Evolutionary conservation across 768 basidiomycete species (phyloP), one percentile per base, ranked within the genome.

Genomic region (Mycena polygramma): DNA sequence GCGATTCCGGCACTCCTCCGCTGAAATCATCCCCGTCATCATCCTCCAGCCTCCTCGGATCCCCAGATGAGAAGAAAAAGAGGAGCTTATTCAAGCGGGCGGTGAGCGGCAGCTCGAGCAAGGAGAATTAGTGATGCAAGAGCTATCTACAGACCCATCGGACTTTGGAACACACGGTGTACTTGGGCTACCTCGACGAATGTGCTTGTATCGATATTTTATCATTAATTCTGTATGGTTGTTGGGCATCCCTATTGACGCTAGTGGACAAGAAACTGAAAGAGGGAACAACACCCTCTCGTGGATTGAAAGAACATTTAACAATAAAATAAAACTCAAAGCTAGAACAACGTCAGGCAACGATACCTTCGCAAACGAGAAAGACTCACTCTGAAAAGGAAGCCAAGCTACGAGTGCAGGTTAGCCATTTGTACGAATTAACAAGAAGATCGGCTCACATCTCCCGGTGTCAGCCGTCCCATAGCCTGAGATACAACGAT

Each of bases 381-480:
- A 60, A 17, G 30, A 62, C 86, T 74, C 74, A 89, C 86, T 75
- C 88, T 85, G 78, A 90, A 90, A 62, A 90, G 77, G 79, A 90
- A 90, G 11, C 86, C 79, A 66, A 90, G 82, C 88, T 90, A 74
- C 39, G 17, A 54, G 36, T 39, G 15, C 66, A 43, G 10, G 54
- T 60, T 63, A 53, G 72, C 75, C n/a, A 70, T 66, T n/a, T n/a
- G 37, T 22, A 24, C 24, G 20, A 22, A 30, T 30, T 11, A 36
- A n/a, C 3, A 36, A 39, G 17, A 20, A 57, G 55, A 54, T 4
- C 20, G 20, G 81, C 89, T 77, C 75, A 91, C 88, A 83, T 94
- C 92, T 75, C 92, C 94, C 0, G 95, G 94, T 6, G 96, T 97
- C 77, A 99, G 81, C 67, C 96, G 90, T 26, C 97, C 97, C 93